Base-by-base conservation (phyloP, 2,329 filamentous ascomycete genomes). In the Aspergillus pseudoterreus region DNA sequence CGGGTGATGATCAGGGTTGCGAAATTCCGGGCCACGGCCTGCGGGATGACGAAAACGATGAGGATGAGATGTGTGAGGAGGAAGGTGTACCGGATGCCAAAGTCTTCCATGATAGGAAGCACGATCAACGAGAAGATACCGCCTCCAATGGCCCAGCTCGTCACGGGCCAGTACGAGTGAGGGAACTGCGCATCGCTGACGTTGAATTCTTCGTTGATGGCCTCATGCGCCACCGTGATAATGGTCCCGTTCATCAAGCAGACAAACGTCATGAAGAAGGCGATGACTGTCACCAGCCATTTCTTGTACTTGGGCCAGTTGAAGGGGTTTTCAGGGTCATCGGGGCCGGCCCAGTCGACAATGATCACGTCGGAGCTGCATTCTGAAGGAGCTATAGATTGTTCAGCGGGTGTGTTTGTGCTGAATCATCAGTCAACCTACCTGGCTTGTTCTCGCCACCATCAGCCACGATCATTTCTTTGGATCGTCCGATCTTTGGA, bases 11-110 rank as follows among this genome's bases (percentile, higher is more conserved):
- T 58, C 9, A 77, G 50, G 0, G 75, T 75, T 5, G 71, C 73
- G 49, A 75, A 76, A 50, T 75, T 76, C n/a, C 66, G 65, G 1
- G 75, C 74, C 4, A 75, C 49, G 0, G 65, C 72, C 51, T 71
- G 69, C 0, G 72, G 71, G 14, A 78, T 62, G 4, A 74, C 63
- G 51, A 75, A 75, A 21, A 71, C 63, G 27, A 75, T 60, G 36
- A 76, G 64, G 6, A 64, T 45, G 6, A 67, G 53, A 50, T 74
- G 74, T 4, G 70, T 61, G 14, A 52, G 58, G 33, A 76, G 51
- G 49, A 76, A 75, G 19, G 73, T 72, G 47, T 63, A 64, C 52
- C 72, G 61, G 6, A 74, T 64, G 19, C 75, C 74, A 49, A 72
- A 73, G 38, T 71, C 66, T 53, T 77, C 67, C 59, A 65, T 68